Evolutionary conservation across 768 basidiomycete species (phyloP).

Genomic region (Boletus subcaerulescens): DNA sequence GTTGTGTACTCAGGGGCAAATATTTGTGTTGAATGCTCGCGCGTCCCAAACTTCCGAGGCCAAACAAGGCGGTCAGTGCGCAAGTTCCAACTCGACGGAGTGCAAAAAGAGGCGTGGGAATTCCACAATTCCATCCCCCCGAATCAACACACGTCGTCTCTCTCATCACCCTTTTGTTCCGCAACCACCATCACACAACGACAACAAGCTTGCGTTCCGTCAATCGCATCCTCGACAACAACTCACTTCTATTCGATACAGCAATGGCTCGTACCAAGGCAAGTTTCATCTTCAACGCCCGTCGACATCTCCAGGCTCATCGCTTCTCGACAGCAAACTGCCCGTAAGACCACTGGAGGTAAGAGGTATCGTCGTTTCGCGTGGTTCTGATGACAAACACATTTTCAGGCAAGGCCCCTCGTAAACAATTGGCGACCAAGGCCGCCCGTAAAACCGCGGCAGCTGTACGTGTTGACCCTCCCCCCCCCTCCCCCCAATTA

Average conservation of each 20-base stretch:
- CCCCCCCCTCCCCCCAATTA: too few species aligned
- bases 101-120: constrained; percentile 33
- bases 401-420: constrained; percentile 74
- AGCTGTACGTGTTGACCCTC: constrained; percentile 44
- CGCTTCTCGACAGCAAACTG: constrained; percentile 73
- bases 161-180: constrained; percentile 20
- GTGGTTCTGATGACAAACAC: constrained; percentile 22
- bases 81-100: constrained; percentile 23
- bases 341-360: constrained; percentile 99
- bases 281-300: constrained; percentile 3
- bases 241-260: constrained; percentile 6
- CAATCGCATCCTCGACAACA: constrained; percentile 7
- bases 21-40: too few species aligned
- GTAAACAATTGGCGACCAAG: constrained; percentile 95
- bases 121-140: constrained; percentile 14
- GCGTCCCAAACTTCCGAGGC: constrained; percentile 16
- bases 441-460: constrained; percentile 86
- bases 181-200: constrained; percentile 30
- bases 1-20: too few species aligned
- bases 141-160: constrained; percentile 20
- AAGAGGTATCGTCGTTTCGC: constrained; percentile 29
- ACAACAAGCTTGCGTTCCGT: constrained; percentile 2
- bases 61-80: constrained; percentile 30
- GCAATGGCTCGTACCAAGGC: constrained; percentile 91
- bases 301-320: constrained; percentile 2